These are phyloP conservation scores for Teunomyces aglyptinius DNA, from an alignment of 805 yeast genomes.

Conservation along the genomic window DNA sequence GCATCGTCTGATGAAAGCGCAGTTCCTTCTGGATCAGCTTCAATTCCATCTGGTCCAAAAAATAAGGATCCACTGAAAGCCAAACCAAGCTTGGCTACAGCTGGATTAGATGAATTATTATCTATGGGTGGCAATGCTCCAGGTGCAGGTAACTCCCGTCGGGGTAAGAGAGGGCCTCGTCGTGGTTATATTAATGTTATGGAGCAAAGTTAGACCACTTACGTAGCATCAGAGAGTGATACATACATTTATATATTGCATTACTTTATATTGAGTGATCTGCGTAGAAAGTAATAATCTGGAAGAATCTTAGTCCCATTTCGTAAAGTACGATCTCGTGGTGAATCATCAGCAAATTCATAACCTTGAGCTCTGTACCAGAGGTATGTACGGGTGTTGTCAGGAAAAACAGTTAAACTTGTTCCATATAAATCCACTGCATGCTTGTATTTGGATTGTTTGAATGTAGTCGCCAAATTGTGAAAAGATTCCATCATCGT, in stretches of 20 bases:
- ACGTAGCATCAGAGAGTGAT: not conserved
- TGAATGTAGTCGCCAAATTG: constrained; percentile 16
- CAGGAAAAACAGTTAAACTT: constrained; percentile 51
- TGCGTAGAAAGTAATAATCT: constrained; percentile 34
- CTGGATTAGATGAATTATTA: constrained; percentile 41
- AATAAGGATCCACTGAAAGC: constrained; percentile 8
- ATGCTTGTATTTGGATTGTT: not conserved
- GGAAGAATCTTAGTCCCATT: constrained; percentile 43
- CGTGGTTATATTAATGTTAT: constrained; percentile 66
- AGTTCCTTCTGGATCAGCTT: constrained; percentile 8
- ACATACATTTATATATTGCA: not conserved
- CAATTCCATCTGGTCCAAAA: not conserved
- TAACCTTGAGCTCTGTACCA: constrained; percentile 48
- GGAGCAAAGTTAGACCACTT: constrained; percentile 18
- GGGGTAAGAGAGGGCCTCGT: constrained; percentile 29
- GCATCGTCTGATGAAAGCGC: constrained; percentile 3
- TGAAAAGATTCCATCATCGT: constrained; percentile 38
- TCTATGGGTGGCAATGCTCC: constrained; percentile 27
- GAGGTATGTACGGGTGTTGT: constrained; percentile 38
- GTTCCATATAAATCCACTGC: constrained; percentile 23
- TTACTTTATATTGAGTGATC: not conserved
- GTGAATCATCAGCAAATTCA: constrained; percentile 38
- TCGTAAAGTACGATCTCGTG: constrained; percentile 40
- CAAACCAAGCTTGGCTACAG: constrained; percentile 31
- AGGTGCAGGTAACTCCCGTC: constrained; percentile 16